phyloP scores from a whole-genome alignment of 2,329 filamentous ascomycete species.

The Arthroderma uncinatum region DNA sequence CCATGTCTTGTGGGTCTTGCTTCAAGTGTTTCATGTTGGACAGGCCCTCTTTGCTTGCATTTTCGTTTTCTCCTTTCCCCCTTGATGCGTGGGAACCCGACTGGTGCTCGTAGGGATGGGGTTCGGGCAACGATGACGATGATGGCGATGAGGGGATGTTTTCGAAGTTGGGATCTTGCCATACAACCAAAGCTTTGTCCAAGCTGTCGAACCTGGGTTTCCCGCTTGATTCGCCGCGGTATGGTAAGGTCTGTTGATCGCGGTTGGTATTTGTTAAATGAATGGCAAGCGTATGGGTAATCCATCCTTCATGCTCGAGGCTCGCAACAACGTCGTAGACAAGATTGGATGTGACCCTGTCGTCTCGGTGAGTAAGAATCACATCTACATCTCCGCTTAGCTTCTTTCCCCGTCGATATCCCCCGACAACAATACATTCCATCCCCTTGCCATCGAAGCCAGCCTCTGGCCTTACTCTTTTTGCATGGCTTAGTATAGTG shows the following conservation, averaged over 20 bases:
- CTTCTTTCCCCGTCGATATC: constrained; percentile 67
- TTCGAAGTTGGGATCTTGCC: constrained; percentile 57
- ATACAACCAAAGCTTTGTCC: constrained; percentile 86
- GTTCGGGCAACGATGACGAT: background rate
- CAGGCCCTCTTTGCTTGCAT: background rate
- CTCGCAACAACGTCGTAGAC: constrained; percentile 58
- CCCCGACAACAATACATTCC: constrained; percentile 59
- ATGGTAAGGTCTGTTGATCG: constrained; percentile 54
- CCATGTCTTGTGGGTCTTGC: background rate
- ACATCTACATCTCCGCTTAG: constrained; percentile 74
- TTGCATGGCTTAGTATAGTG: constrained; percentile 56
- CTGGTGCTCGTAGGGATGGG: background rate
- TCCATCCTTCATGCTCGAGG: constrained; percentile 57
- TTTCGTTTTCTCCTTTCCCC: background rate
- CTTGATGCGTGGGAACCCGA: background rate
- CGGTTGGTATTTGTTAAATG: constrained; percentile 60
- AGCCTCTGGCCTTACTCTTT: constrained; percentile 44
- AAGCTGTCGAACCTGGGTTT: constrained; percentile 69
- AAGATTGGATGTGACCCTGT: constrained; percentile 56
- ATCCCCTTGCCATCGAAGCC: constrained; percentile 34
- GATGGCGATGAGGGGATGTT: background rate
- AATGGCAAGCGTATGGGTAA: constrained; percentile 71
- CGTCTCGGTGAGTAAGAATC: constrained; percentile 66
- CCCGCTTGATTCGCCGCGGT: constrained; percentile 37
- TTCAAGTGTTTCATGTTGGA: background rate